Percentiles rank a stretch among this genome's conserved stretches.
These are phyloP conservation scores for Xylaria castorea DNA, from an alignment of 495 filamentous ascomycete genomes.

Conservation along the genomic window DNA sequence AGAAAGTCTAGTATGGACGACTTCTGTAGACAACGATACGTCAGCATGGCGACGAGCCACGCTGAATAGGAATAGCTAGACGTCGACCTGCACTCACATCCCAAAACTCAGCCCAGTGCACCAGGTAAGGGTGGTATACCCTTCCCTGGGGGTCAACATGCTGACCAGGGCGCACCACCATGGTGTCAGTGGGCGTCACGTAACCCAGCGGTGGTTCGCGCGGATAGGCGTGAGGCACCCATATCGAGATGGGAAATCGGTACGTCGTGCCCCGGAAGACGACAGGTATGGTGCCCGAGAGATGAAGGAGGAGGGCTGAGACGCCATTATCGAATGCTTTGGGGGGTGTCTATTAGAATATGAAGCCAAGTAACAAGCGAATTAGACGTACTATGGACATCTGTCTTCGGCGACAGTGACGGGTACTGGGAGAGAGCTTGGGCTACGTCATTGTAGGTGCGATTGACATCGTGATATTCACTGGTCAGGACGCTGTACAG, in stretches of 20 bases:
- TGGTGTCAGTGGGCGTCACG: constrained; percentile 85
- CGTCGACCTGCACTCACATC: constrained; percentile 70
- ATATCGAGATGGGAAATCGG: constrained; percentile 88
- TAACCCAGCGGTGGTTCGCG: constrained; percentile 83
- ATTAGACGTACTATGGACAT: constrained; percentile 83
- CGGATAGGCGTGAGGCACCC: constrained; percentile 95
- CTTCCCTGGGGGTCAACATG: constrained; percentile 94
- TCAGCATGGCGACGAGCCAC: constrained; percentile 34
- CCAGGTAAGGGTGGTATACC: constrained; percentile 94
- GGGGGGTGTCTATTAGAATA: constrained; percentile 25
- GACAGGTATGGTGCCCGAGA: constrained; percentile 87
- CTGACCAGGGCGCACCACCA: constrained; percentile 89
- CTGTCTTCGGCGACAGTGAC: constrained; percentile 85
- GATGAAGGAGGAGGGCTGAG: constrained; percentile 84
- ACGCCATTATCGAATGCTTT: constrained; percentile 88
- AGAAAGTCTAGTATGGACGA: constrained; percentile 83
- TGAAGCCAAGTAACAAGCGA: not conserved
- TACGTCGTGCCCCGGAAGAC: constrained; percentile 87
- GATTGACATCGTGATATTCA: constrained; percentile 91
- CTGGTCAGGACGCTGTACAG: constrained; percentile 87
- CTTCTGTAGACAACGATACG: constrained; percentile 60
- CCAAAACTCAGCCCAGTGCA: constrained; percentile 86
- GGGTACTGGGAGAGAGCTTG: constrained; percentile 82
- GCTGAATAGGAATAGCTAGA: not conserved
- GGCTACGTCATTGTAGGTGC: constrained; percentile 90